Evolutionary conservation across 176 grass and related monocot genomes (phyloP).

Genomic region (Poa annua): DNA sequence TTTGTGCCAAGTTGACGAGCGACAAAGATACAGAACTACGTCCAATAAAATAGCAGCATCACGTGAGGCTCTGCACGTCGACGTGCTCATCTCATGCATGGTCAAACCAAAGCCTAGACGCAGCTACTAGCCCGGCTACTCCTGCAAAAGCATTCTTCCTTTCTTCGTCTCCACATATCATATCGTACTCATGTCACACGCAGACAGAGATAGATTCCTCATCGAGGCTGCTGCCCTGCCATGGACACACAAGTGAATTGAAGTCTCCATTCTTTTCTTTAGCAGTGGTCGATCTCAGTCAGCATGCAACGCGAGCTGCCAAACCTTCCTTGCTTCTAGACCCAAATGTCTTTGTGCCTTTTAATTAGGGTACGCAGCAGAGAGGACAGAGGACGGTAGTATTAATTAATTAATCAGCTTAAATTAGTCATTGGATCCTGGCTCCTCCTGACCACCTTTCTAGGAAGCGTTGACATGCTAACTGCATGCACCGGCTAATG

Average conservation of each 20-base stretch:
- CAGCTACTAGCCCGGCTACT: neutral
- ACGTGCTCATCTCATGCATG: neutral
- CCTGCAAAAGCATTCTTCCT: constrained; percentile 9
- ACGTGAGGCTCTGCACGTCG: constrained; percentile 37
- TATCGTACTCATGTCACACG: constrained; percentile 29
- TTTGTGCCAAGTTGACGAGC: neutral
- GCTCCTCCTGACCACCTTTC: constrained; percentile 30
- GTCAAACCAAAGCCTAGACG: constrained; percentile 34
- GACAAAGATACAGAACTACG: constrained; percentile 32
- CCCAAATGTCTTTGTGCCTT: constrained; percentile 45
- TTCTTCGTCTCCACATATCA: neutral
- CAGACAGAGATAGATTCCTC: constrained; percentile 42
- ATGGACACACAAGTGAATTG: constrained; percentile 21
- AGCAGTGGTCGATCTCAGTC: neutral
- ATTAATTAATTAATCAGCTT: constrained; percentile 34
- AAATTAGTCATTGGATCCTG: constrained; percentile 16
- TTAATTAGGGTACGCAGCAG: neutral
- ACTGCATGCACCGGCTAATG: neutral
- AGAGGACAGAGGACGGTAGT: neutral
- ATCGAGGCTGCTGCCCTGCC: constrained; percentile 43
- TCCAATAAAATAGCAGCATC: constrained; percentile 20
- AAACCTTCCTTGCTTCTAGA: constrained; percentile 53
- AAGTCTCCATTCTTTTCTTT: constrained; percentile 45
- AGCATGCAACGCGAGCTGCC: constrained; percentile 27
- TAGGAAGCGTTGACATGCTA: constrained; percentile 58